A percentile compares a stretch with the other conserved stretches of the same genome.
Evolutionary conservation across 192 early-diverging fungal species (phyloP).

Genomic region (Gigaspora rosea): DNA sequence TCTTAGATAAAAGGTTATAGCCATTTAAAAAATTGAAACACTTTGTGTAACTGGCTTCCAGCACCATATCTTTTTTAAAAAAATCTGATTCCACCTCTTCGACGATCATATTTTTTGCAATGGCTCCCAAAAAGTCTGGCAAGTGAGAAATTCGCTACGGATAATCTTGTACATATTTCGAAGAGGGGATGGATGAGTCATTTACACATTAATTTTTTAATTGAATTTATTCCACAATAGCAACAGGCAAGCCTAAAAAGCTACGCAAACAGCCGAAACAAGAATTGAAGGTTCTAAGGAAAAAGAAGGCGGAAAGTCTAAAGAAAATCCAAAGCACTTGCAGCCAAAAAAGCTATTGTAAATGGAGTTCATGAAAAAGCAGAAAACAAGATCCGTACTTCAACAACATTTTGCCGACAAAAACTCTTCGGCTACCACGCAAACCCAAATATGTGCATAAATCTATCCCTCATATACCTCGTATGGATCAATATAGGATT

Average conservation of each 20-base stretch:
- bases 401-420: constrained; percentile 91
- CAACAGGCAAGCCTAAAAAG: too few species aligned
- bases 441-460: constrained; percentile 92
- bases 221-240: too few species aligned
- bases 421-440: constrained; percentile 89
- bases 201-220: too few species aligned
- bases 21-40: too few species aligned
- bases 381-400: constrained; percentile 86
- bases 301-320: background rate
- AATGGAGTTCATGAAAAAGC: constrained; percentile 89
- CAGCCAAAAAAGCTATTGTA: constrained; percentile 96
- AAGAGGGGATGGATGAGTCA: too few species aligned
- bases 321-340: constrained; percentile 66
- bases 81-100: background rate
- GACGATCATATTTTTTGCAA: background rate
- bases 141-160: background rate
- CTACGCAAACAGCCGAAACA: background rate
- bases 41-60: too few species aligned
- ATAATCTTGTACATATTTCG: too few species aligned
- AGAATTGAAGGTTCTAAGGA: background rate
- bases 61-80: background rate
- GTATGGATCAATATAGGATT: constrained; percentile 89
- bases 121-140: constrained; percentile 18
- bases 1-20: too few species aligned
- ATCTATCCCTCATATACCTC: constrained; percentile 76